These are phyloP conservation scores for Rhazya stricta DNA, from an alignment of 257 asterid species.

Conservation along the genomic window DNA sequence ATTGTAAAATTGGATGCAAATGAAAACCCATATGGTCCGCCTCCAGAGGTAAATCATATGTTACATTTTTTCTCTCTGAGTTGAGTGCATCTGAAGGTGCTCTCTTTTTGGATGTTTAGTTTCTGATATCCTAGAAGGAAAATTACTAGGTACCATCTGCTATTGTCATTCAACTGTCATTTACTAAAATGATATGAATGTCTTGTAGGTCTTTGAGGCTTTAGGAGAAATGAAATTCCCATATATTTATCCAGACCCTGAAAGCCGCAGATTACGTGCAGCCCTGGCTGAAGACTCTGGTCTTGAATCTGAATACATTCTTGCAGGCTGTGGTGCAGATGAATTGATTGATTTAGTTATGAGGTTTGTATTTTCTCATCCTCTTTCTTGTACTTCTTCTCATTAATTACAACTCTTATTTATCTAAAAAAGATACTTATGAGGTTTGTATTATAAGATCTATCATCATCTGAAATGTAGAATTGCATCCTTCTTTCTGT, in stretches of 20 bases:
- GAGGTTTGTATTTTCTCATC: conserved; percentile 47
- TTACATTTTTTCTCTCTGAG: conserved; percentile 4
- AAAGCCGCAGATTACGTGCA: conserved; percentile 85
- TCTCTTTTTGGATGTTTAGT: background rate
- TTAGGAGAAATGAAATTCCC: conserved; percentile 85
- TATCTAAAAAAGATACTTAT: background rate
- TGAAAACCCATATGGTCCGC: conserved; percentile 98
- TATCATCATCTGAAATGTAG: conserved; percentile 4
- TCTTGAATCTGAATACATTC: conserved; percentile 81
- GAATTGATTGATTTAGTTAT: conserved; percentile 93
- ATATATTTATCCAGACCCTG: conserved; percentile 95
- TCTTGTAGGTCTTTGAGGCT: conserved; percentile 78
- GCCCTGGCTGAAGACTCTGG: conserved; percentile 97
- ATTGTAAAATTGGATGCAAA: conserved; percentile 89
- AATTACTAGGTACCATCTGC: background rate
- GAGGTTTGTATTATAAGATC: conserved; percentile 6
- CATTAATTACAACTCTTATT: background rate
- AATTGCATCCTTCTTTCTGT: conserved; percentile 4
- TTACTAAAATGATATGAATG: conserved; percentile 16
- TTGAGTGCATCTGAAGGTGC: background rate
- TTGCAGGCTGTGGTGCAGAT: conserved; percentile 97
- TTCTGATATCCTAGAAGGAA: background rate
- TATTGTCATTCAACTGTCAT: conserved; percentile 1
- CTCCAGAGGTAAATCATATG: conserved; percentile 71
- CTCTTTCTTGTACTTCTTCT: background rate